A percentile compares a stretch with the other conserved stretches of the same genome.
These are phyloP conservation scores for Malassezia nana DNA, from an alignment of 1,284 basidiomycete genomes.

Conservation along the genomic window DNA sequence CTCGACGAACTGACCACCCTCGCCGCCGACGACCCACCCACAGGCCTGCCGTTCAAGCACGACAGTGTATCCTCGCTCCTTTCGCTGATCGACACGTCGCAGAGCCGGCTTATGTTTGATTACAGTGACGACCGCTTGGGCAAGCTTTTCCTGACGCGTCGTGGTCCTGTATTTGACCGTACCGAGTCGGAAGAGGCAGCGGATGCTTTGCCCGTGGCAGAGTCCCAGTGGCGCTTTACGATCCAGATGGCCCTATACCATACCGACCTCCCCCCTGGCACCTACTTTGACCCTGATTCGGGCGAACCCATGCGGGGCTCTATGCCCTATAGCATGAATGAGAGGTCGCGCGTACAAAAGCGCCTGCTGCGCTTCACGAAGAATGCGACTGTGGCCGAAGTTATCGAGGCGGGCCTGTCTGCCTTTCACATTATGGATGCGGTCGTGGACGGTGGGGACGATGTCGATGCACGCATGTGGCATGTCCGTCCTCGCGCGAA, in stretches of 20 bases:
- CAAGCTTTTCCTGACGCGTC: slow-evolving; percentile 77
- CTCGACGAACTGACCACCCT: slow-evolving; percentile 70
- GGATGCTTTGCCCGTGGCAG: neutral
- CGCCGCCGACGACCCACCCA: slow-evolving; percentile 25
- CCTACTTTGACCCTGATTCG: slow-evolving; percentile 80
- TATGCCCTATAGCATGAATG: slow-evolving; percentile 59
- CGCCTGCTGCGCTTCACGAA: slow-evolving; percentile 58
- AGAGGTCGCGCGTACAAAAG: slow-evolving; percentile 9
- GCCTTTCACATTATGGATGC: slow-evolving; percentile 86
- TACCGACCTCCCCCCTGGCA: slow-evolving; percentile 79
- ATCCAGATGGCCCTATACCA: slow-evolving; percentile 75
- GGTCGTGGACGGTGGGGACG: slow-evolving; percentile 93
- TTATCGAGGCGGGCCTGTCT: slow-evolving; percentile 81
- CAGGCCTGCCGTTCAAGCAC: slow-evolving; percentile 56
- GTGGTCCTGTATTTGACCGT: slow-evolving; percentile 15
- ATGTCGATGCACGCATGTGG: slow-evolving; percentile 78
- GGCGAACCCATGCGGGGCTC: slow-evolving; percentile 50
- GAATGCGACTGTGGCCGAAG: slow-evolving; percentile 89
- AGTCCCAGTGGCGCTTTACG: slow-evolving; percentile 59
- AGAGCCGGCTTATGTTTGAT: slow-evolving; percentile 82
- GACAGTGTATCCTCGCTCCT: slow-evolving; percentile 78
- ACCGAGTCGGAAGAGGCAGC: neutral
- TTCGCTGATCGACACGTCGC: slow-evolving; percentile 74
- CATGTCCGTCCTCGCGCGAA: slow-evolving; percentile 67
- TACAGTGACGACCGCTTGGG: slow-evolving; percentile 92